Base-by-base conservation (phyloP, 2,329 filamentous ascomycete genomes). In the Leptographium wingfieldii region DNA sequence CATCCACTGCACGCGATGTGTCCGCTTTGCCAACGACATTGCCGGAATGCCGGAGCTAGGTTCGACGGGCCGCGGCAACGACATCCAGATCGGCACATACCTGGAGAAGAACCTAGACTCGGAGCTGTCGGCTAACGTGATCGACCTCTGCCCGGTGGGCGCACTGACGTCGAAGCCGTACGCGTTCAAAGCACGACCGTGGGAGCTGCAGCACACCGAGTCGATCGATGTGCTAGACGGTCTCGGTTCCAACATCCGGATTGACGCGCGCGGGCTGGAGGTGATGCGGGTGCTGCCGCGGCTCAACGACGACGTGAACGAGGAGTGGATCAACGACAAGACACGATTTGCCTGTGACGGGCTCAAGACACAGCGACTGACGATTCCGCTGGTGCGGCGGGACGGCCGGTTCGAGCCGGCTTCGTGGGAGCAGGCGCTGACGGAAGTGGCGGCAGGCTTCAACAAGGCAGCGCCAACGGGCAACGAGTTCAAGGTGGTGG, bases 271-370 rank as follows among this genome's bases (percentile, higher is more conserved):
- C 69, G 94, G 94, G 62, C 79, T 96, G 65, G 92, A 97, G 76
- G 92, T 99, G 57, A 96, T 99, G 92, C 87, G 94, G 68, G 81
- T 99, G 62, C 72, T 96, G 19, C 94, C 94, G 62, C 84, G 94
- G 68, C 80, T 99, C 63, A 99, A 99, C 72, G 94, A 99, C 71
- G 92, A 97, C 68, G 85, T 99, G 68, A 99, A 99, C 73, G 94
- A 99, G 77, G 94, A 99, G 75, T 99, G 94, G 94, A 97, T 99
- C 73, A 94, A 97, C 75, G 94, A 99, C 79, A 99, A 97, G 81
- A 86, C 90, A 49, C 85, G 94, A 65, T 99, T 97, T 72, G 92
- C 94, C 51, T 95, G 92, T 72, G 94, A 99, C 72, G 94, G 94
- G 56, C 80, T 99, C 66, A 95, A 92, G 82, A 97, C 92, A 55